Base-by-base conservation (phyloP, 1,139 yeast genomes). In the Suhomyces choctaworum region DNA sequence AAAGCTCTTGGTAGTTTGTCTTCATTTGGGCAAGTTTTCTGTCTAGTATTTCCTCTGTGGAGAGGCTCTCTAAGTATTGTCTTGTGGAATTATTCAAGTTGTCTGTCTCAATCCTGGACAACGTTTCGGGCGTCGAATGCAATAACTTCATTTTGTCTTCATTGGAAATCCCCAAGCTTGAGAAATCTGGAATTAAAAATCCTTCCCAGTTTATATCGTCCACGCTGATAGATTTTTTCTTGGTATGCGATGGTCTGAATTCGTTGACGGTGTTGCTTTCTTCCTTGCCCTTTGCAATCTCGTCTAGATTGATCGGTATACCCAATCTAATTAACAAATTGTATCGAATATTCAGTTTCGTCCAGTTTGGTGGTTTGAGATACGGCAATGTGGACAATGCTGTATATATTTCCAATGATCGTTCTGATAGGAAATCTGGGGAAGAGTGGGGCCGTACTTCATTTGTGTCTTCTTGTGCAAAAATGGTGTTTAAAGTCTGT, bases 301-400 rank as follows among this genome's bases (percentile, higher is more conserved):
- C 79, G 49, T 78, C 83, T 23, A 78, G 56, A 44, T 78, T 77
- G 25, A 79, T 69, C 0, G 85, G 84, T 7, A 80, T 70, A 0
- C 84, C 84, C 26, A 80, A 58, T 10, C 75, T 69, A 11, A 78
- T 67, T 28, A 82, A 62, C 31, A 82, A 55, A 44, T 71, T 69
- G 45, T 80, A 75, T 26, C 87, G 71, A 17, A 80, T 68, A 22
- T 76, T 69, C 60, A 78, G 77, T 37, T 68, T 66, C 22, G 66
- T 65, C 88, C 88, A 82, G 46, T 76, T 78, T 20, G 71, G 67
- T 0, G 79, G 80, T 22, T 64, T 66, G 29, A 73, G 54, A 36
- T 66, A 64, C 2, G 78, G 78, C 11, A 61, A 43, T 8, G 60
- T 54, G 0, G 74, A 60, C 15, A 76, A 51, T 35, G 65, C 65